phyloP scores from a whole-genome alignment of 2,329 filamentous ascomycete genomes.

The Nakataea oryzae region DNA sequence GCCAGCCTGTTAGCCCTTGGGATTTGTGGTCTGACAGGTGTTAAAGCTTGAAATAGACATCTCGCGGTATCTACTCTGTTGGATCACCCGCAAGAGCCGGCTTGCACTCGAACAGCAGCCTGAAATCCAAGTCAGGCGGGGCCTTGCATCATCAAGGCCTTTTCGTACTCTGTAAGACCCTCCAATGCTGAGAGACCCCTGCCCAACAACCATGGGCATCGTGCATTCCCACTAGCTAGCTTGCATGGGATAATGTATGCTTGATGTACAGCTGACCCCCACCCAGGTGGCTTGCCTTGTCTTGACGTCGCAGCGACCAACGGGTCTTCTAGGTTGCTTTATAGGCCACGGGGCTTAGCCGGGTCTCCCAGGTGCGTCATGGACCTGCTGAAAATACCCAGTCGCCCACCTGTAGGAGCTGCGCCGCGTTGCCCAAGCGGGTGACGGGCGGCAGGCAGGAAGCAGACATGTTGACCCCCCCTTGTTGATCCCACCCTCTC shows the following conservation, averaged over 20 bases:
- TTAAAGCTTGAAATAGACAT: neutral
- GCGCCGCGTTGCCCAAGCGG: neutral
- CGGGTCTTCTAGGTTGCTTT: neutral
- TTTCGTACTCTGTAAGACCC: neutral
- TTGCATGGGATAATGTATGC: neutral
- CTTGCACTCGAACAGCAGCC: neutral
- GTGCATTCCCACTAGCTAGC: neutral
- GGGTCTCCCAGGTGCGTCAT: neutral
- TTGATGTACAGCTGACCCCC: neutral
- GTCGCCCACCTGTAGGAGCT: neutral
- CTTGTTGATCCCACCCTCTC: neutral
- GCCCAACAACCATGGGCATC: neutral
- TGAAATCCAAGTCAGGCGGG: neutral
- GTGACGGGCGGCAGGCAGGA: neutral
- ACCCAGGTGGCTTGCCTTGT: neutral
- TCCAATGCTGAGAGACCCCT: neutral
- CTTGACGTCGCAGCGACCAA: neutral
- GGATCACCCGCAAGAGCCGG: neutral
- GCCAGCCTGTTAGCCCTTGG: neutral
- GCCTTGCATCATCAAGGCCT: neutral
- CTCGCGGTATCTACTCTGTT: neutral
- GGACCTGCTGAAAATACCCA: neutral
- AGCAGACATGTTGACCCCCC: too few relatives aligned
- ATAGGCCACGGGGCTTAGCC: neutral
- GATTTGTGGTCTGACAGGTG: neutral